These are phyloP conservation scores for Mycena vulgaris DNA, from an alignment of 768 basidiomycete species.

Conservation along the genomic window DNA sequence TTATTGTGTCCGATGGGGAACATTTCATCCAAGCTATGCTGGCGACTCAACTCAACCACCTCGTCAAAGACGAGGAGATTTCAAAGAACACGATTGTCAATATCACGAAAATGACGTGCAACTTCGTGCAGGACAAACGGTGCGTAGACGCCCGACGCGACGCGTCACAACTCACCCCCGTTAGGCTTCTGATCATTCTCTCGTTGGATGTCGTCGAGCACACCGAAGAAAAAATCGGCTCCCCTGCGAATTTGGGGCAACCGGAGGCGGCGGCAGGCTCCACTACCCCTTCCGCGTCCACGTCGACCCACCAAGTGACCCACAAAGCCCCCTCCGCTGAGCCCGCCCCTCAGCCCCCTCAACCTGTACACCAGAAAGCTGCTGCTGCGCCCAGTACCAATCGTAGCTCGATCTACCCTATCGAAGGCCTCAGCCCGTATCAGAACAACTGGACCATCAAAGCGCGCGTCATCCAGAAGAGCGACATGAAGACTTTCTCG, in stretches of 20 bases:
- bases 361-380: slow-evolving; percentile 40
- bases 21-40: slow-evolving; percentile 95
- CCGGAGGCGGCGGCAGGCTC: slow-evolving; percentile 1
- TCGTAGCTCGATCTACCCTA: slow-evolving; percentile 74
- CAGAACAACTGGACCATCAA: slow-evolving; percentile 99
- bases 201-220: slow-evolving; percentile 70
- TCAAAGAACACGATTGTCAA: slow-evolving; percentile 77
- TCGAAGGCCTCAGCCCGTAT: slow-evolving; percentile 95
- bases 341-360: slow-evolving; percentile 34
- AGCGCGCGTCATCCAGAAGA: slow-evolving; percentile 91
- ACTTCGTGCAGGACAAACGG: slow-evolving; percentile 89
- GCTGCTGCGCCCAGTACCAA: slow-evolving; percentile 39
- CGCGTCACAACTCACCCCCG: slow-evolving; percentile 15
- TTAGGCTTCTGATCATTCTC: slow-evolving; percentile 88
- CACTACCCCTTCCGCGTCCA: slow-evolving; percentile 47
- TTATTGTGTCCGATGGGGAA: slow-evolving; percentile 92
- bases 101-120: slow-evolving; percentile 85
- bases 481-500: slow-evolving; percentile 91
- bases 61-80: slow-evolving; percentile 77
- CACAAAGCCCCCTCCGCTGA: slow-evolving; percentile 24
- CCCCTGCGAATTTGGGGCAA: slow-evolving; percentile 56
- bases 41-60: slow-evolving; percentile 88
- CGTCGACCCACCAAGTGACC: slow-evolving; percentile 40
- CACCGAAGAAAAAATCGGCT: slow-evolving; percentile 81
- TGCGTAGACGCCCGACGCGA: slow-evolving; percentile 51